phyloP scores from a whole-genome alignment of 768 basidiomycete genomes.

The Pleurotus tuoliensis region DNA sequence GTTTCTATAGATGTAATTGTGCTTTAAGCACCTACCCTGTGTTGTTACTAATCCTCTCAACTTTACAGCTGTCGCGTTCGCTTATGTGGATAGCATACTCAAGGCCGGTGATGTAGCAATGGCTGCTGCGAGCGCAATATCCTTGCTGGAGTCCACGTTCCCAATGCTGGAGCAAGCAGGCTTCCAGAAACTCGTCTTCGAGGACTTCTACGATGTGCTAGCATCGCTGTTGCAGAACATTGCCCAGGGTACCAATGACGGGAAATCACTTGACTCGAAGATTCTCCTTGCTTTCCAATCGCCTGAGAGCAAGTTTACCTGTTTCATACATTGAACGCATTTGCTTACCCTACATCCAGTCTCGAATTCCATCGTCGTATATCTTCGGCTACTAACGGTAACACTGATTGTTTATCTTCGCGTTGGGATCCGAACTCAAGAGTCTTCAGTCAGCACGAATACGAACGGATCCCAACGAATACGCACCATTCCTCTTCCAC shows the following conservation, averaged over 20 bases:
- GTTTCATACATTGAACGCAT: background rate
- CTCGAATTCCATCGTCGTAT: conserved; percentile 74
- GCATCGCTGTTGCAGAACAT: conserved; percentile 45
- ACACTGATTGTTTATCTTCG: conserved; percentile 9
- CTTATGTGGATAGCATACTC: conserved; percentile 73
- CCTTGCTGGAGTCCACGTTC: conserved; percentile 45
- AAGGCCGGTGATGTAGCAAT: conserved; percentile 37
- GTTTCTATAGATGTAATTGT: conserved; percentile 81
- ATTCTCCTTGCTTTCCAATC: conserved; percentile 53
- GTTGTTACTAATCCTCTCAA: no score
- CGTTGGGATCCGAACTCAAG: background rate
- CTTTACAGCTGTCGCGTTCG: conserved; percentile 69
- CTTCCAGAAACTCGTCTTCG: conserved; percentile 66
- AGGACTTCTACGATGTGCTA: conserved; percentile 73
- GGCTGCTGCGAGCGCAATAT: conserved; percentile 47
- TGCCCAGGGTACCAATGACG: conserved; percentile 30
- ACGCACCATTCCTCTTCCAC: conserved; percentile 70
- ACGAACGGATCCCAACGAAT: conserved; percentile 55
- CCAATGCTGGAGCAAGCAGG: conserved; percentile 51
- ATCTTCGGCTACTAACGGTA: conserved; percentile 74
- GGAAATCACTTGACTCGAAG: conserved; percentile 28
- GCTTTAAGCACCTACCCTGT: conserved; percentile 10
- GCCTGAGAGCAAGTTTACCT: conserved; percentile 36
- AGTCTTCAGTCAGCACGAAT: conserved; percentile 63
- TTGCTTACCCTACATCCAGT: conserved; percentile 25